Conservation (phyloP, 306 rosid genomes). For the Rosa persica region DNA sequence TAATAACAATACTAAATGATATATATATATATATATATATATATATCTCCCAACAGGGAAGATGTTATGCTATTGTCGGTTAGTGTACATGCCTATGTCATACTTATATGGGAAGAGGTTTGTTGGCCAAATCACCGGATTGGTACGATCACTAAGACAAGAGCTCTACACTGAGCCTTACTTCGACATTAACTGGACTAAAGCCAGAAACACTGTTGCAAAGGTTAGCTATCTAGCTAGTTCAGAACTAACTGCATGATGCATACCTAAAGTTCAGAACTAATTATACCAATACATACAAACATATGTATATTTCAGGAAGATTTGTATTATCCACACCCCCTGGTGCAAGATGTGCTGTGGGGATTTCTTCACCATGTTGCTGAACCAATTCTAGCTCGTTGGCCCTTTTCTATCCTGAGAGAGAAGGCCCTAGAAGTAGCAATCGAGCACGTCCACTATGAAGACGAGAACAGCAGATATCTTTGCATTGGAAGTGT, state of each 20-base stretch:
- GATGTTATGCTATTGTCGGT: conserved; percentile 64
- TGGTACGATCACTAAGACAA: conserved; percentile 39
- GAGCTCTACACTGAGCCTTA: conserved; percentile 50
- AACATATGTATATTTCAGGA: conserved; percentile 41
- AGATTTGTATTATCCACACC: conserved; percentile 73
- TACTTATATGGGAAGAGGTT: conserved; percentile 53
- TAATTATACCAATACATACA: too few relatives aligned
- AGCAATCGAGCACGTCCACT: conserved; percentile 54
- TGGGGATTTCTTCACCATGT: conserved; percentile 65
- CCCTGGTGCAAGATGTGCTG: conserved; percentile 59
- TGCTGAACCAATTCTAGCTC: conserved; percentile 46
- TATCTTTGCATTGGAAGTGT: conserved; percentile 72
- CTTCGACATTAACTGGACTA: conserved; percentile 45
- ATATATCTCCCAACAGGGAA: conserved; percentile 36
- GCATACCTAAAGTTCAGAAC: background rate
- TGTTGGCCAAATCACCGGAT: conserved; percentile 45
- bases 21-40: too few relatives aligned
- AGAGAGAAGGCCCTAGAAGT: conserved; percentile 52
- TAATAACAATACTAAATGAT: too few relatives aligned
- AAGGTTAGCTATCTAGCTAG: conserved; percentile 28
- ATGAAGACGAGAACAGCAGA: conserved; percentile 61
- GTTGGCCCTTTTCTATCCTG: conserved; percentile 56
- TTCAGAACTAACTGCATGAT: background rate
- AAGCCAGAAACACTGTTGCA: conserved; percentile 44
- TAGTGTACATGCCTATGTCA: conserved; percentile 79